Percentiles rank a stretch among this genome's conserved stretches.
These are phyloP conservation scores for Metschnikowia continentalis DNA, from an alignment of 805 yeast species.

Conservation along the genomic window DNA sequence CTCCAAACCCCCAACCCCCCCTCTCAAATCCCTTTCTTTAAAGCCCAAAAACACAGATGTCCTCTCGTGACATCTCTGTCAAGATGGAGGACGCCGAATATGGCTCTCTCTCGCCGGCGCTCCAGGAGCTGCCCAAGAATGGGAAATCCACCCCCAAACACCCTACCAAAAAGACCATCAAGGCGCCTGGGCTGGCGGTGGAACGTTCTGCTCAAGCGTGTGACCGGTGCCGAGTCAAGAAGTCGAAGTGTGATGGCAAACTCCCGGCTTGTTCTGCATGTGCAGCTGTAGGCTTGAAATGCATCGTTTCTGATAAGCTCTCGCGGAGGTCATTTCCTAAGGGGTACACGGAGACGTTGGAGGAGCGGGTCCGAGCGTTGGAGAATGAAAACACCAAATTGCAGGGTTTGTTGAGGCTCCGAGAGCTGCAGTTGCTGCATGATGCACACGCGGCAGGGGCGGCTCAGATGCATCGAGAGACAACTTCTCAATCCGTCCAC, in stretches of 20 bases:
- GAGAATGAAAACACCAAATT: slow-evolving; percentile 76
- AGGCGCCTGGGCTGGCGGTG: slow-evolving; percentile 61
- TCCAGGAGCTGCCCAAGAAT: not conserved
- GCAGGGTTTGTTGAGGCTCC: slow-evolving; percentile 55
- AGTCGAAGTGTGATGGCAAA: slow-evolving; percentile 74
- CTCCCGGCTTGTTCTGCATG: slow-evolving; percentile 74
- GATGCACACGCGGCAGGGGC: not conserved
- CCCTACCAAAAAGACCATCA: slow-evolving; percentile 40
- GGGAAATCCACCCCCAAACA: not conserved
- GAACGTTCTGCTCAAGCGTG: slow-evolving; percentile 87
- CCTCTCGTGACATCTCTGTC: not conserved
- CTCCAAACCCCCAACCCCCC: too few species aligned
- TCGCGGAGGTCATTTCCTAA: slow-evolving; percentile 84
- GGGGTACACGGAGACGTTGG: slow-evolving; percentile 88
- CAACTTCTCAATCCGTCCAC: not conserved
- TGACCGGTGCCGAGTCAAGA: slow-evolving; percentile 80
- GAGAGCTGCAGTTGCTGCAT: slow-evolving; percentile 51
- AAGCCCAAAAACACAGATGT: not conserved
- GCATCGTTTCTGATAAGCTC: slow-evolving; percentile 83
- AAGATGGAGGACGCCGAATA: not conserved
- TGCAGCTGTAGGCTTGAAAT: slow-evolving; percentile 78
- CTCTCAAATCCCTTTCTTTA: too few species aligned
- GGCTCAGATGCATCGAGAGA: slow-evolving; percentile 1
- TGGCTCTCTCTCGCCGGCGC: not conserved
- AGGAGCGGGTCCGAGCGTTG: slow-evolving; percentile 80